Evolutionary conservation across 1,284 basidiomycete species (phyloP).

Genomic region (Grifola frondosa): DNA sequence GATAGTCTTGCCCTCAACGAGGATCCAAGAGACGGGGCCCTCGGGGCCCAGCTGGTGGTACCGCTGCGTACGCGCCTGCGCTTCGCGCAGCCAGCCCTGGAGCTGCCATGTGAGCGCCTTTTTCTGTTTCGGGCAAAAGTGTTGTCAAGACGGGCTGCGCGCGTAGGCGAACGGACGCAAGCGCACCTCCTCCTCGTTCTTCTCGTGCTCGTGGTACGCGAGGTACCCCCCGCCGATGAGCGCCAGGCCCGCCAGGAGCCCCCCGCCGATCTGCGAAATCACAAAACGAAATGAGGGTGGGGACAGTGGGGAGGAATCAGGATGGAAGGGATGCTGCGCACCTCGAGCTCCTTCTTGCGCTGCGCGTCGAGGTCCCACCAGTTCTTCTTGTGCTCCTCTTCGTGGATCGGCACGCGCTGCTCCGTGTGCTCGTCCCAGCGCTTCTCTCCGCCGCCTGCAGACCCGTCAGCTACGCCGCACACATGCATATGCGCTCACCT

Average conservation of each 20-base stretch:
- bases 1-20: conserved; percentile 56
- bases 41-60: conserved; percentile 47
- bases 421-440: conserved; percentile 30
- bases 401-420: conserved; percentile 38
- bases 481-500: background rate
- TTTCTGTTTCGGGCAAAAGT: conserved; percentile 36
- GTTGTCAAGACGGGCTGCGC: conserved; percentile 4
- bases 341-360: conserved; percentile 60
- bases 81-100: conserved; percentile 58
- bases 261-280: conserved; percentile 72
- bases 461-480: background rate
- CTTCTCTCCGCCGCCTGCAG: conserved; percentile 14
- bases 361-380: conserved; percentile 58
- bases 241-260: conserved; percentile 53
- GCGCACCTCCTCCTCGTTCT: conserved; percentile 56
- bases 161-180: background rate
- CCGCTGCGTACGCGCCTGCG: conserved; percentile 48
- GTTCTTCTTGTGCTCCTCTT: conserved; percentile 52
- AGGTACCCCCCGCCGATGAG: conserved; percentile 50
- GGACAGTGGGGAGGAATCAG: conserved; percentile 1
- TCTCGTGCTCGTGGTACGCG: conserved; percentile 56
- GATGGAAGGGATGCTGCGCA: conserved; percentile 23
- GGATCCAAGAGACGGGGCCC: conserved; percentile 59
- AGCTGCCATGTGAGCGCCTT: conserved; percentile 50
- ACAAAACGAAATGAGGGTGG: background rate